Percentiles rank a stretch among this genome's conserved stretches.
Evolutionary conservation across 306 rosid species (phyloP).

Genomic region (Citrullus mucosospermus): DNA sequence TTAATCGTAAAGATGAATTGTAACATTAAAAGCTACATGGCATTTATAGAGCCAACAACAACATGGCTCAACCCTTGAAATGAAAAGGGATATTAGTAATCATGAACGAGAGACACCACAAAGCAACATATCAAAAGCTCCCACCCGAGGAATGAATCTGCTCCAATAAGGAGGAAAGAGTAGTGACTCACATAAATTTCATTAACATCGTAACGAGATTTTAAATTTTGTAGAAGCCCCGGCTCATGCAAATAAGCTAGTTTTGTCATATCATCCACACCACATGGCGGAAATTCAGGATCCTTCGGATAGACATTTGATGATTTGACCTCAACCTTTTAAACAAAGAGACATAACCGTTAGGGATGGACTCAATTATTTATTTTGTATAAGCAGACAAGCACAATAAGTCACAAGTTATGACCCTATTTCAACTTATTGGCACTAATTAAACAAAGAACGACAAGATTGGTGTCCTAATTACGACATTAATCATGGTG

Average conservation of each 20-base stretch:
- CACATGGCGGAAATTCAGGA: conserved; percentile 79
- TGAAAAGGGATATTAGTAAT: background rate
- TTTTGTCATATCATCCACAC: conserved; percentile 94
- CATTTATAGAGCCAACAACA: background rate
- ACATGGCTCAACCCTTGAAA: background rate
- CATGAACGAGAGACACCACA: background rate
- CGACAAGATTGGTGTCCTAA: background rate
- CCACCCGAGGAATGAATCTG: background rate
- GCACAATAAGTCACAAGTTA: background rate
- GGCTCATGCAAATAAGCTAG: conserved; percentile 96
- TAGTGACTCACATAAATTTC: conserved; percentile 73
- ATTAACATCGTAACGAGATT: conserved; percentile 39
- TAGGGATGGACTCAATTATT: background rate
- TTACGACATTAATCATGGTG: background rate
- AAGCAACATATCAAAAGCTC: background rate
- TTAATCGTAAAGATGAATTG: background rate
- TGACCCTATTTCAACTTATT: background rate
- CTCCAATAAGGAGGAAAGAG: background rate
- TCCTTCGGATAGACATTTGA: conserved; percentile 60
- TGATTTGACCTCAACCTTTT: conserved; percentile 52
- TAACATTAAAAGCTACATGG: background rate
- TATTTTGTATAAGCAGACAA: background rate
- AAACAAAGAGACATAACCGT: background rate
- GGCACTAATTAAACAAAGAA: background rate
- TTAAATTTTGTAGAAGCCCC: conserved; percentile 78